These are phyloP conservation scores for Aristolochia californica DNA, from an alignment of 164 flowering plant genomes.

Conservation along the genomic window DNA sequence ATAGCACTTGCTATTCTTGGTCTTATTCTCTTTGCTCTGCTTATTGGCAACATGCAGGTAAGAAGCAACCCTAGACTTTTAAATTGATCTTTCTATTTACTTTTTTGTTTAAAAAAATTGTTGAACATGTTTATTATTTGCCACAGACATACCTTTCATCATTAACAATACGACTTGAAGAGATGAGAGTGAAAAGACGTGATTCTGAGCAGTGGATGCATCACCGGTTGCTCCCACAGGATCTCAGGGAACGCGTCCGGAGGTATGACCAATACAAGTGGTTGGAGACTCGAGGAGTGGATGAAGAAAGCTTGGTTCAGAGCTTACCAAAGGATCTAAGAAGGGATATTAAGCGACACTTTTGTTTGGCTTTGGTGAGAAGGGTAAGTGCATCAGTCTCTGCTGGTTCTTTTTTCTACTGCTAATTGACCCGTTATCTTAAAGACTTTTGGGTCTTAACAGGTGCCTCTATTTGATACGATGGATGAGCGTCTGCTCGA, in stretches of 20 bases:
- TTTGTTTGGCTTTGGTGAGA: conserved; percentile 87
- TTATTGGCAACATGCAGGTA: conserved; percentile 99
- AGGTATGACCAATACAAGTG: conserved; percentile 98
- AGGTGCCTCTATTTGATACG: conserved; percentile 91
- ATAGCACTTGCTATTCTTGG: conserved; percentile 80
- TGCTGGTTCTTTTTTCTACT: neutral
- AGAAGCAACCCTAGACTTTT: neutral
- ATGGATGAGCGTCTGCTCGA: conserved; percentile 97
- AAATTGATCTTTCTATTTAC: neutral
- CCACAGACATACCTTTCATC: conserved; percentile 95
- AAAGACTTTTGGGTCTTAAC: neutral
- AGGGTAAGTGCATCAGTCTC: conserved; percentile 41
- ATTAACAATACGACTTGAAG: conserved; percentile 88
- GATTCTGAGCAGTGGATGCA: conserved; percentile 99
- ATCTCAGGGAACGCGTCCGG: conserved; percentile 88
- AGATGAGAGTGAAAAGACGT: conserved; percentile 97
- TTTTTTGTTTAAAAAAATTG: neutral
- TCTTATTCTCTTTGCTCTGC: conserved; percentile 89
- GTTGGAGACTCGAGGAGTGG: conserved; percentile 97
- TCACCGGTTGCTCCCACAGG: conserved; percentile 94
- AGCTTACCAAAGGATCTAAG: conserved; percentile 92
- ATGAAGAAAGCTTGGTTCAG: conserved; percentile 86
- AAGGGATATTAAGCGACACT: conserved; percentile 94
- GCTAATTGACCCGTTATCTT: too few relatives aligned
- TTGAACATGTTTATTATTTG: neutral